phyloP scores from a whole-genome alignment of 345 rosid species.

The Camelina hispida region DNA sequence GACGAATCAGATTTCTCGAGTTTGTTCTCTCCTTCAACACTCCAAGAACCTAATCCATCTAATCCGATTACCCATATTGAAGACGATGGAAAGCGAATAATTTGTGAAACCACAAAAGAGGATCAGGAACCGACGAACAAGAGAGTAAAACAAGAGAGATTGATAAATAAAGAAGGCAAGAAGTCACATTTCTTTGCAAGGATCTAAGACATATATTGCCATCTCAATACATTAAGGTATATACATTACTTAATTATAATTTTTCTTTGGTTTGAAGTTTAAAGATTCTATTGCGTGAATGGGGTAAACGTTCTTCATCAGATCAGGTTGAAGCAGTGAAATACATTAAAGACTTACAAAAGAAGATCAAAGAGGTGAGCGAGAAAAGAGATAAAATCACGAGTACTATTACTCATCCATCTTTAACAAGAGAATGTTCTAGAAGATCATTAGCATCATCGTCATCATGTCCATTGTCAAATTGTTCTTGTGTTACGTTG shows the following conservation, averaged over 20 bases:
- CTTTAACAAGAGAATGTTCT: neutral
- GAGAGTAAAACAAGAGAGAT: slow-evolving; percentile 32
- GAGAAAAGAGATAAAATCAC: slow-evolving; percentile 30
- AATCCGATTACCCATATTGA: no score
- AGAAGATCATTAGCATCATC: slow-evolving; percentile 21
- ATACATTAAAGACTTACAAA: slow-evolving; percentile 39
- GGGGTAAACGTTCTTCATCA: slow-evolving; percentile 41
- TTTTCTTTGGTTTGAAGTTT: no score
- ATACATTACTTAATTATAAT: neutral
- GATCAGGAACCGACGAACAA: neutral
- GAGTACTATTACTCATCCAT: slow-evolving; percentile 17
- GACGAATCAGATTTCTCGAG: neutral
- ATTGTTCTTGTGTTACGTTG: slow-evolving; percentile 39
- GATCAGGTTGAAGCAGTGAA: slow-evolving; percentile 36
- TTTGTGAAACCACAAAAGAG: neutral
- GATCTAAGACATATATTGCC: slow-evolving; percentile 34
- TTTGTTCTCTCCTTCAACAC: neutral
- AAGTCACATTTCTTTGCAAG: slow-evolving; percentile 31
- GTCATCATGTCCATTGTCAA: neutral
- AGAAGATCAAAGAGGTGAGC: slow-evolving; percentile 28
- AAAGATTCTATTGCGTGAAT: neutral
- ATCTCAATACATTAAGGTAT: slow-evolving; percentile 31
- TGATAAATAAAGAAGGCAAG: slow-evolving; percentile 40
- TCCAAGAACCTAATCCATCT: neutral
- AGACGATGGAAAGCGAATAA: neutral